These are phyloP conservation scores for Tetracentron sinense DNA, from an alignment of 164 flowering plant species.

Conservation along the genomic window DNA sequence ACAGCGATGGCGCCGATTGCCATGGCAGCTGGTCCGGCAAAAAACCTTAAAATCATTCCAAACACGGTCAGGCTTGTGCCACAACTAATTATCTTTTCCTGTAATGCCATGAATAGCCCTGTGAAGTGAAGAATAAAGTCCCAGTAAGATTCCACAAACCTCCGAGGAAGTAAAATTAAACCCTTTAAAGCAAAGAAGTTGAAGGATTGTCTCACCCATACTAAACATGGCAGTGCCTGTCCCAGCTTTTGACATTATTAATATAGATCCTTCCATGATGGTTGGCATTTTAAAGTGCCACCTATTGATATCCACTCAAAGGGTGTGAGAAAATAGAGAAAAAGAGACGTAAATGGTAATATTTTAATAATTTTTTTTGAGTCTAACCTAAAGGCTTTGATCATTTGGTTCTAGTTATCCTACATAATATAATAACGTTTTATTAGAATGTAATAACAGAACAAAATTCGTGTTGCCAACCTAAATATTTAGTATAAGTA, in stretches of 20 bases:
- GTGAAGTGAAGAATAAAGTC: neutral
- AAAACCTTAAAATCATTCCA: conserved; percentile 62
- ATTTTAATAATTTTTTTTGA: too few species aligned
- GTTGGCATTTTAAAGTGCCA: conserved; percentile 65
- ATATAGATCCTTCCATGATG: conserved; percentile 55
- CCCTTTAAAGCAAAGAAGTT: neutral
- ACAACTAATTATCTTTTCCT: conserved; percentile 57
- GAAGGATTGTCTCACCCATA: conserved; percentile 46
- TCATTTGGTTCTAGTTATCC: too few species aligned
- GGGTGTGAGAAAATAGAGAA: neutral
- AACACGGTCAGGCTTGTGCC: conserved; percentile 44
- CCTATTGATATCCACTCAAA: conserved; percentile 24
- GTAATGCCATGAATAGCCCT: conserved; percentile 75
- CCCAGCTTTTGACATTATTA: conserved; percentile 70
- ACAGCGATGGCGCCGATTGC: conserved; percentile 53
- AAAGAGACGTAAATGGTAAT: too few species aligned
- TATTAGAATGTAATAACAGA: too few species aligned
- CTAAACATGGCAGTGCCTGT: conserved; percentile 80
- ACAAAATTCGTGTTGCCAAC: too few species aligned
- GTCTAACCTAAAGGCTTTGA: too few species aligned
- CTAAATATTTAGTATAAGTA: too few species aligned
- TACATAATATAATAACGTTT: too few species aligned
- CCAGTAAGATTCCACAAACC: neutral
- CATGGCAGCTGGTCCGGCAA: conserved; percentile 77
- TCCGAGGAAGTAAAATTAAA: neutral